Base-by-base conservation (phyloP, 768 basidiomycete genomes). In the Polyporus arcularius region DNA sequence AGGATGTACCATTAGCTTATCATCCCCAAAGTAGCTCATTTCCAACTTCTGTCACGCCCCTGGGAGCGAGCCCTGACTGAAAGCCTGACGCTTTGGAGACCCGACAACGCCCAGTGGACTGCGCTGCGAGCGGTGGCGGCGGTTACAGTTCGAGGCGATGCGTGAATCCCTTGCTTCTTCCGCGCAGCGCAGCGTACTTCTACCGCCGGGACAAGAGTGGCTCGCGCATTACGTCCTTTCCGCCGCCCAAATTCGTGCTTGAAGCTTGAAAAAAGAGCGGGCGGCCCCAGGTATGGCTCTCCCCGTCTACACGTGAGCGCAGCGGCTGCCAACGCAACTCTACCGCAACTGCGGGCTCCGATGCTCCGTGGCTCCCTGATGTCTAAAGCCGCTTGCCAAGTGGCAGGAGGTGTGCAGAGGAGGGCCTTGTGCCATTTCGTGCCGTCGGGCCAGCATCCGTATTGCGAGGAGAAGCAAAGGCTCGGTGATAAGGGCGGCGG, bases 41-140 rank as follows among this genome's bases (percentile, higher is more conserved):
- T 18, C 39, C 61, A 21, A 31, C 31, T 43, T 53, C 56, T 57
- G 61, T 62, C 61, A 62, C 61, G 61, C 61, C 43, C 60, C 55
- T 48, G 46, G 46, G 46, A 47, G 46, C 21, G 46, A 18, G 46
- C 46, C 46, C n/a, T n/a, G n/a, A n/a, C 26, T 48, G 46, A 30
- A 18, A 12, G 28, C 46, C 21, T 11, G 9, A 43, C 2, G 15
- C 3, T 11, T 35, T 35, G 7, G 3, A 35, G 35, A 35, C 35
- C 35, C 35, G 35, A 35, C 1, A 35, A 35, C 35, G 35, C 11
- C 35, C 35, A 35, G 11, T 35, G 35, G 35, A 35, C 35, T 35
- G 47, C 47, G 31, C 40, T 41, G 47, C 47, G 31, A 52, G 50
- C 35, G 31, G 38, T 39, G 38, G 14, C 16, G 30, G 38, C 50